Evolutionary conservation across 1,284 basidiomycete genomes (phyloP), one percentile per base, ranked within the genome.

Genomic region (Cerioporus squamosus): DNA sequence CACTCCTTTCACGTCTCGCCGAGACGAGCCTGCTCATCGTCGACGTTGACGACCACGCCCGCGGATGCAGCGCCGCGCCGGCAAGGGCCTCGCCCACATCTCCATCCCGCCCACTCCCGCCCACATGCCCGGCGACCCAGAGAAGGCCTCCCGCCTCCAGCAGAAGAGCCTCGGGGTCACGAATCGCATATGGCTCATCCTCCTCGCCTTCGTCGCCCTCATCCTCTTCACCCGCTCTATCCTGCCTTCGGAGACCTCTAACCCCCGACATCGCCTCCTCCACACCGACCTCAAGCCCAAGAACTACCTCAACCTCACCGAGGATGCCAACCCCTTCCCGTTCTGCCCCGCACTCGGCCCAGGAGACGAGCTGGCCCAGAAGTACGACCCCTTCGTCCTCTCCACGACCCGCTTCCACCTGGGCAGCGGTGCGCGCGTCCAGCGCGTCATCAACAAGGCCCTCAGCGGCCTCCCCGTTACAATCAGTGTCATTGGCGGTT

Each of bases 341-440:
- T 98, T 98, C 74, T 98, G 95, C 71, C 95, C 95, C 0, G 83
- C 87, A 2, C 93, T 91, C 71, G 93, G 93, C 2, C 88, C 90
- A 17, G 85, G 86, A 2, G 95, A 98, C 73, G 81, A 82, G 45
- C 77, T 97, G 44, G 91, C 87, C 1, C 74, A 80, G 42, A 90
- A 90, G 71, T 93, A 97, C 69, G 93, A 94, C 18, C 80, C 87
- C n/a, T 78, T 88, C 56, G 78, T 83, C 7, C 81, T 98, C 20
- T 80, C 91, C 15, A 90, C 91, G 75, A 94, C 86, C 58, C 80
- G 92, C 55, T 71, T 93, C 58, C 90, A 97, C 74, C 71, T 87
- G 0, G 95, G 95, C 4, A 93, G 87, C 50, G 87, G 92, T n/a
- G 90, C 89, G 29, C 81, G 95, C 44, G 77, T 97, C 4, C 92